A percentile compares a stretch with the other conserved stretches of the same genome.
Conservation (phyloP, 768 basidiomycete species). For the Pholiota microspora region DNA sequence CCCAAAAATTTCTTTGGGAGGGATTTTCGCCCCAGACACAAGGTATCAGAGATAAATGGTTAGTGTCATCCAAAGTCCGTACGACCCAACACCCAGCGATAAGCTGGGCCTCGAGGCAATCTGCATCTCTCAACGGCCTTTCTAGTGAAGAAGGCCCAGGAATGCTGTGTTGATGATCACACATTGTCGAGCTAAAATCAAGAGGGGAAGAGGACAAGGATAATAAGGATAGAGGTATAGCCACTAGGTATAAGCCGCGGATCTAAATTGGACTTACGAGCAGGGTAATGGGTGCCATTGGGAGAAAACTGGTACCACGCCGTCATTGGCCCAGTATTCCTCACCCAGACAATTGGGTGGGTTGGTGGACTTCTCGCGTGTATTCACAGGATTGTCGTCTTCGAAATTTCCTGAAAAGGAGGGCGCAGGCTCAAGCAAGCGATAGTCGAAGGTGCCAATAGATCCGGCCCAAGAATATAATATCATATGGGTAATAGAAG, state of each 20-base stretch:
- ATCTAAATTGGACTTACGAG: slow-evolving; percentile 25
- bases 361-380: slow-evolving; percentile 8
- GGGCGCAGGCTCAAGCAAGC: slow-evolving; percentile 31
- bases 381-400: neutral
- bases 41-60: slow-evolving; percentile 40
- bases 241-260: neutral
- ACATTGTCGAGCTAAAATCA: slow-evolving; percentile 11
- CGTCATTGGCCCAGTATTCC: slow-evolving; percentile 43
- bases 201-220: neutral
- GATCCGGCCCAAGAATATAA: slow-evolving; percentile 22
- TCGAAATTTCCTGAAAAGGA: slow-evolving; percentile 22
- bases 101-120: neutral
- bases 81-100: slow-evolving; percentile 41
- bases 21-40: slow-evolving; percentile 29
- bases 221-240: neutral
- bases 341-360: slow-evolving; percentile 14
- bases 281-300: slow-evolving; percentile 50
- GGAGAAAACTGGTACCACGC: slow-evolving; percentile 48
- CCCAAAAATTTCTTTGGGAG: slow-evolving; percentile 40
- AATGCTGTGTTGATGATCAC: slow-evolving; percentile 8
- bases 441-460: slow-evolving; percentile 39
- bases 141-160: neutral
- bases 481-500: slow-evolving; percentile 8
- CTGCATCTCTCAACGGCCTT: neutral
- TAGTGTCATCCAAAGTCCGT: slow-evolving; percentile 26